Percentiles rank a stretch among this genome's conserved stretches.
These are phyloP conservation scores for Apophysomyces variabilis DNA, from an alignment of 371 early-diverging fungal genomes.

Conservation along the genomic window DNA sequence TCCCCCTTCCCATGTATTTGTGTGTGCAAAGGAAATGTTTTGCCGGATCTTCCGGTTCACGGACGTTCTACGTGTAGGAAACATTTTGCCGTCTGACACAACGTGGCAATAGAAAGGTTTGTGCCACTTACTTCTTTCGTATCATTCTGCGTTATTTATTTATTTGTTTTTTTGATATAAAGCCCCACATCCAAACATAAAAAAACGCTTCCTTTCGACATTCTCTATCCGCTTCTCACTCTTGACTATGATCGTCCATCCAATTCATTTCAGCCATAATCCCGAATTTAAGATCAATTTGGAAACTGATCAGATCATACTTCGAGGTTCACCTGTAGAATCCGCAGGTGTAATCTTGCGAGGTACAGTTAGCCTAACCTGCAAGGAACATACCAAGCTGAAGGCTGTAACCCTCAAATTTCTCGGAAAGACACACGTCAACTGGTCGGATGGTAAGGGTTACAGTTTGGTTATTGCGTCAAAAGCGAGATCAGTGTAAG, in stretches of 20 bases:
- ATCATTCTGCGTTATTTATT: neutral
- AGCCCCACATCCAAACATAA: neutral
- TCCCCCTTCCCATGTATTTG: neutral
- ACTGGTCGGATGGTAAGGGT: constrained; percentile 1
- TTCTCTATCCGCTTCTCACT: neutral
- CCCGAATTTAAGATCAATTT: constrained; percentile 34
- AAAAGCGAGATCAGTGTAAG: too few relatives aligned
- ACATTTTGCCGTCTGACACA: constrained; percentile 1
- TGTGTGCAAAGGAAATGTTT: neutral
- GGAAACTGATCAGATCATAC: constrained; percentile 32
- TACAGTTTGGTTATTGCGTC: too few relatives aligned
- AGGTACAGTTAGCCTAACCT: constrained; percentile 29
- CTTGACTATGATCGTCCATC: constrained; percentile 15
- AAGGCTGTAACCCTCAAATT: constrained; percentile 33
- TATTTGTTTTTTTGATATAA: too few relatives aligned
- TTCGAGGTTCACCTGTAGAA: constrained; percentile 34
- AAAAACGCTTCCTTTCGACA: neutral
- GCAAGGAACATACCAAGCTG: constrained; percentile 32
- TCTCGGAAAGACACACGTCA: constrained; percentile 27
- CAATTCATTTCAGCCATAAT: constrained; percentile 18
- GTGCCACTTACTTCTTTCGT: neutral
- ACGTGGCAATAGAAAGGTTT: neutral
- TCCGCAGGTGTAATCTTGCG: constrained; percentile 36
- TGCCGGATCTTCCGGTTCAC: neutral
- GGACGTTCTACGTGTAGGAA: neutral